Evolutionary conservation across 768 basidiomycete genomes (phyloP), one percentile per base, ranked within the genome.

Genomic region (Suillus weaverae): DNA sequence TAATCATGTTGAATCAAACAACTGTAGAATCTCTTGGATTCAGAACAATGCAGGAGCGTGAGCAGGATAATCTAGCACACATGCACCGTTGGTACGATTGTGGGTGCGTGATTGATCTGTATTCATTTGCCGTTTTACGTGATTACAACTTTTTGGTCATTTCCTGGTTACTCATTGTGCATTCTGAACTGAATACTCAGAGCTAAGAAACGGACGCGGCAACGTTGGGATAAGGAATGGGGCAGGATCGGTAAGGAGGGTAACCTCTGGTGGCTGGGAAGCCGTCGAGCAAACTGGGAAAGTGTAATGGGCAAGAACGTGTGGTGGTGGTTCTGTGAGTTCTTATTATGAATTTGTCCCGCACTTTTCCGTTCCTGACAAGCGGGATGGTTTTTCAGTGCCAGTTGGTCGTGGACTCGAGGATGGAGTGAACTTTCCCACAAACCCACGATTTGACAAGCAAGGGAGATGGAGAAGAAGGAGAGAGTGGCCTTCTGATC

Each of bases 181-280:
- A 20, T 18, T 41, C 22, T 43, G 44, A 46, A 63, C 36, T 61
- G 39, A 16, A 70, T 53, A 51, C 57, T n/a, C 72, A 90, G 89
- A 30, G 83, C 79, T 4, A 89, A 84, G 66, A 78, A 77, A 39
- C 74, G 71, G 39, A 84, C 80, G 20, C 73, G 71, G 50, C 75
- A 71, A 41, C 75, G 80, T 51, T 96, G 92, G 89, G 86, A 94
- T 67, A 76, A 78, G 32, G 94, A 96, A 70, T 98, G 92, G 91
- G 95, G 95, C 0, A 76, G 81, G 35, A 79, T 91, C 1, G 80
- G 82, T 8, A 85, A 81, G 36, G 95, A 96, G 71, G 94, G 91
- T 0, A 89, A 95, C 72, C 76, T 96, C 8, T 98, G 95, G 95
- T 93, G 90, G 88, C 76, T 86, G 41, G 95, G 91, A 33, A 85